Base-by-base conservation (phyloP, 768 basidiomycete genomes). In the Serendipita vermifera region DNA sequence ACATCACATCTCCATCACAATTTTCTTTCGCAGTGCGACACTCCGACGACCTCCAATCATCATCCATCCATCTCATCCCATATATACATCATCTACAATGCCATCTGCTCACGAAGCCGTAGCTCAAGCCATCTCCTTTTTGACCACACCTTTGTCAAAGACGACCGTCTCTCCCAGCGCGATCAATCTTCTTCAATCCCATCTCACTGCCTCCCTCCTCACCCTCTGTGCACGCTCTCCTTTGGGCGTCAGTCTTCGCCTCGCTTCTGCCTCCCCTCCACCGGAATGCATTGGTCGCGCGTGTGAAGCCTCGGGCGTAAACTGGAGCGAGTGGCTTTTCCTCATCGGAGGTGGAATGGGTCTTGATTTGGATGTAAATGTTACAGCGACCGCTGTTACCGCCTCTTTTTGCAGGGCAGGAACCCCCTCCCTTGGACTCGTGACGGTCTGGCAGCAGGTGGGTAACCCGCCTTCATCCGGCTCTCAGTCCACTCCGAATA, bases 141-240 rank as follows among this genome's bases (percentile, higher is more conserved):
- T 51, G 24, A 51, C 46, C 46, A 51, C 46, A 2, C 46, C 46
- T 51, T 31, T 51, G 24, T 51, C 46, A 7, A 22, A 31, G n/a
- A 51, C 46, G 22, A 51, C 46, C 46, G 46, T 51, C 46, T 51
- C 46, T 31, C 24, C 46, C 46, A 51, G 46, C 46, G 46, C 46
- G 22, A 22, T 51, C 27, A 27, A 22, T 5, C 24, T 51, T 27
- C 46, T 51, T 31, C 46, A 51, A 31, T 22, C 46, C 3, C 46
- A 51, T 27, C 46, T 51, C 46, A 27, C n/a, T 26, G 46, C 46
- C 29, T 20, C 46, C 22, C 17, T 51, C 9, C 46, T 51, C 46
- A 29, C 46, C 9, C 5, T 27, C 46, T 29, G 24, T 7, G 9
- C 46, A 51, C 17, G 39, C 39, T 41, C 39, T n/a, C 11, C 5